Conservation (phyloP, 805 yeast genomes). For the Alloascoidea africana region DNA sequence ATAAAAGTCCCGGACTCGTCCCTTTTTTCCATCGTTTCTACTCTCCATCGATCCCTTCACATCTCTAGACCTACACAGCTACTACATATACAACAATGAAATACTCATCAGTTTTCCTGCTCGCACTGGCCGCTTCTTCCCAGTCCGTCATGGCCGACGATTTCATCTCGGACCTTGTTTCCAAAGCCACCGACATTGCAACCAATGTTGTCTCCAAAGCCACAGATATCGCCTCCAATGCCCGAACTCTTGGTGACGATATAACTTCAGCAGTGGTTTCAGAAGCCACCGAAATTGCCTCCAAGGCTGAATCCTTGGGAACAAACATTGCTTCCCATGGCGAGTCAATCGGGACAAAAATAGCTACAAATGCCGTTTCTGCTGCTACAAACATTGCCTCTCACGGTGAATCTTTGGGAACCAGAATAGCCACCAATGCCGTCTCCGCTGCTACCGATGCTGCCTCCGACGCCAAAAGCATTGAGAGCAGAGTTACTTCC, state of each 20-base stretch:
- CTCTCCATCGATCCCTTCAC: no score
- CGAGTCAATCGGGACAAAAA: not conserved
- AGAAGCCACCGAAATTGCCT: not conserved
- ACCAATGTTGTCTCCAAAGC: no score
- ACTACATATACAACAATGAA: no score
- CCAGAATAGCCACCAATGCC: not conserved
- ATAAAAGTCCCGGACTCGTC: no score
- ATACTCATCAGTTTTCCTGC: no score
- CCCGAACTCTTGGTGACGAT: slow-evolving; percentile 1
- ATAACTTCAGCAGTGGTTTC: not conserved
- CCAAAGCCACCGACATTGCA: no score
- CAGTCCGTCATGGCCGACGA: no score
- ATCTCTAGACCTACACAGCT: no score
- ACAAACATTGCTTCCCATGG: not conserved
- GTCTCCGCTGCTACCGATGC: not conserved
- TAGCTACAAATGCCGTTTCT: not conserved
- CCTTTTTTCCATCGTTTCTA: no score
- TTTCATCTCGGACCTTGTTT: no score
- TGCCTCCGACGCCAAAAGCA: not conserved
- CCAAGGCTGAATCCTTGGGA: not conserved
- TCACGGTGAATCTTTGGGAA: not conserved
- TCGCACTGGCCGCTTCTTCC: no score
- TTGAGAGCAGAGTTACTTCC: not conserved
- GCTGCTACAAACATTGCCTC: not conserved
- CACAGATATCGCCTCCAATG: no score